Percentiles rank a stretch among this genome's conserved stretches.
Evolutionary conservation across 2,329 filamentous ascomycete genomes (phyloP).

Genomic region (Aspergillus tanneri): DNA sequence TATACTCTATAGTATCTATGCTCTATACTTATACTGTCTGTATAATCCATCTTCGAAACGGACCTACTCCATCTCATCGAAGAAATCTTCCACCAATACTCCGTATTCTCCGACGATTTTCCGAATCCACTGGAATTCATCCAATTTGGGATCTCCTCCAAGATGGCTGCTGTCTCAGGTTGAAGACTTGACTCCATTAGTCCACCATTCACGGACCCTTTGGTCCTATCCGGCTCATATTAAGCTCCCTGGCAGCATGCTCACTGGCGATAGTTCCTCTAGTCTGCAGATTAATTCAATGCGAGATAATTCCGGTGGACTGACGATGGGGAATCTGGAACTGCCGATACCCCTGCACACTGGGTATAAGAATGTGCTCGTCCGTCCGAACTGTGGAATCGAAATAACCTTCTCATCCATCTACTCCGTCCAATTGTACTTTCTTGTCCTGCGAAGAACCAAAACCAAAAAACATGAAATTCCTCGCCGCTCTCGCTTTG

Average conservation of each 20-base stretch:
- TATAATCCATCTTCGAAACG: not conserved
- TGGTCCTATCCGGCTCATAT: not conserved
- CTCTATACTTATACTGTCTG: not conserved
- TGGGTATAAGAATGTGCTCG: constrained; percentile 2
- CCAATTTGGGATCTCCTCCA: not conserved
- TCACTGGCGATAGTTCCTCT: not conserved
- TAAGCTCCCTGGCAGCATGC: not conserved
- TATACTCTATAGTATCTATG: not conserved
- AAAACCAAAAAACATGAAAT: constrained; percentile 31
- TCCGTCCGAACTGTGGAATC: too few species aligned
- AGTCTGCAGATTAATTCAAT: not conserved
- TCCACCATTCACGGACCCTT: constrained; percentile 9
- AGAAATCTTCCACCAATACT: constrained; percentile 3
- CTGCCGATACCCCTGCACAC: too few species aligned
- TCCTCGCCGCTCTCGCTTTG: constrained; percentile 24
- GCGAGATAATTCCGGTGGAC: constrained; percentile 5
- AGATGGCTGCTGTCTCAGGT: constrained; percentile 10
- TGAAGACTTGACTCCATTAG: constrained; percentile 5
- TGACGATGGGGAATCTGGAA: too few species aligned
- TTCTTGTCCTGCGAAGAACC: too few species aligned
- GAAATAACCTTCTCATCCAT: not conserved
- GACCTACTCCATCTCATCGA: not conserved
- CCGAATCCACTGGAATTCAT: constrained; percentile 1
- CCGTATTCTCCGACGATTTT: not conserved
- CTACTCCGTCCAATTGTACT: constrained; percentile 3